Percentiles rank a stretch among this genome's conserved stretches.
These are phyloP conservation scores for Rhizopus microsporus DNA, from an alignment of 371 early-diverging fungal genomes.

Conservation along the genomic window DNA sequence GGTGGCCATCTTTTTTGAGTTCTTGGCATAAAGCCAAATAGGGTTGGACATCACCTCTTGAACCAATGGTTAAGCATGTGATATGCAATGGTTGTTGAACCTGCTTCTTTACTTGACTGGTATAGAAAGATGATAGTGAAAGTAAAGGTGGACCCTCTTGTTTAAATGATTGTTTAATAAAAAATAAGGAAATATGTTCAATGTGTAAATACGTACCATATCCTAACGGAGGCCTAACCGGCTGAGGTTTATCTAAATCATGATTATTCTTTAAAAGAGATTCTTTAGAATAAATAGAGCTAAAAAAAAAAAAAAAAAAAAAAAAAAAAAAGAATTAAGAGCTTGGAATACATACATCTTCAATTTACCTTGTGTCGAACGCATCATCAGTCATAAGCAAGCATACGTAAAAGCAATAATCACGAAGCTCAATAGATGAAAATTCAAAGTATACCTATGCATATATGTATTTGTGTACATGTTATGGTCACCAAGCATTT, in stretches of 20 bases:
- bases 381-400: constrained; percentile 12
- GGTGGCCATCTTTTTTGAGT: constrained; percentile 70
- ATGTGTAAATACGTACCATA: constrained; percentile 25
- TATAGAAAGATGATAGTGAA: constrained; percentile 8
- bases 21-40: constrained; percentile 81
- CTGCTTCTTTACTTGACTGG: not conserved
- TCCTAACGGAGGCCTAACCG: constrained; percentile 33
- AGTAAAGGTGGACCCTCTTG: constrained; percentile 21
- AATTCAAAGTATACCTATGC: constrained; percentile 47
- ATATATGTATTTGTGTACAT: not conserved
- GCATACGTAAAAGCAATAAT: constrained; percentile 30
- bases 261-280: constrained; percentile 26
- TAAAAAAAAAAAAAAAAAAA: constrained; percentile 1
- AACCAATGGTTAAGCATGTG: constrained; percentile 79
- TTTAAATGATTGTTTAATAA: not conserved
- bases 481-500: not conserved
- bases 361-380: constrained; percentile 10
- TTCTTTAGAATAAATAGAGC: constrained; percentile 19
- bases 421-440: constrained; percentile 28
- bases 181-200: not conserved
- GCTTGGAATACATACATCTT: not conserved
- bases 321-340: too few relatives aligned
- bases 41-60: constrained; percentile 86
- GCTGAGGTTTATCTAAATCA: constrained; percentile 26
- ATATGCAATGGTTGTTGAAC: constrained; percentile 63